Conservation (phyloP, 2,329 filamentous ascomycete genomes). For the Cladosporium cucumerinum region DNA sequence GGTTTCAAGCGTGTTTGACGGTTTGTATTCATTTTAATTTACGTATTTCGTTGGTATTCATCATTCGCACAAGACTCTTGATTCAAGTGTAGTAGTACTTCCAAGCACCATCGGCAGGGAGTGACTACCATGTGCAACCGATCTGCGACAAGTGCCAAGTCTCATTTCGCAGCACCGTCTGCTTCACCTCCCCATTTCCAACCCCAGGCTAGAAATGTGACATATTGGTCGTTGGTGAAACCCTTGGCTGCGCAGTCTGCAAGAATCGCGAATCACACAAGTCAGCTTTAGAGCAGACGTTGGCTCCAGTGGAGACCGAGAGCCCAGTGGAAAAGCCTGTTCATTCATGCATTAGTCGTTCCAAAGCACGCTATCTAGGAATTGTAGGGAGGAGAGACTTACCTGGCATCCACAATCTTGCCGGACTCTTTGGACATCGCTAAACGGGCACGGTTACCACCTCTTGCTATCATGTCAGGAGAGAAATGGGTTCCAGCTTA, state of each 20-base stretch:
- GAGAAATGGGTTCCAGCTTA: slow-evolving; percentile 25
- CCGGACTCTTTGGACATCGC: slow-evolving; percentile 45
- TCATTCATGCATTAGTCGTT: not conserved
- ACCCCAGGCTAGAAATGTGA: slow-evolving; percentile 32
- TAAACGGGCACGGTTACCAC: slow-evolving; percentile 24
- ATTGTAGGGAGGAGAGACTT: slow-evolving; percentile 16
- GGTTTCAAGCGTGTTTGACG: not conserved
- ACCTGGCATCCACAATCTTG: slow-evolving; percentile 51
- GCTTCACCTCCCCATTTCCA: slow-evolving; percentile 27
- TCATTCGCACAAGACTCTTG: not conserved
- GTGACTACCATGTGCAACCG: too few species aligned
- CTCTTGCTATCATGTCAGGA: not conserved
- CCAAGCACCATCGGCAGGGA: too few species aligned
- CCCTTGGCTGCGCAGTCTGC: slow-evolving; percentile 31
- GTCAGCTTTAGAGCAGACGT: slow-evolving; percentile 31
- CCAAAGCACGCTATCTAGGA: not conserved
- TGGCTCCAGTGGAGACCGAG: slow-evolving; percentile 51
- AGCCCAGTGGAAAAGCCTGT: slow-evolving; percentile 59
- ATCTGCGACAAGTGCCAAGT: not conserved
- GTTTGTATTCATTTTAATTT: not conserved
- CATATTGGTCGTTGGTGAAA: slow-evolving; percentile 33
- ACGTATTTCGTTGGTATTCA: not conserved
- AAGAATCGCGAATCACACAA: slow-evolving; percentile 15
- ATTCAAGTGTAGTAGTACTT: not conserved
- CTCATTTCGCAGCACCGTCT: not conserved